Evolutionary conservation across 768 basidiomycete species (phyloP), one percentile per base, ranked within the genome.

Genomic region (Mycena vitilis): DNA sequence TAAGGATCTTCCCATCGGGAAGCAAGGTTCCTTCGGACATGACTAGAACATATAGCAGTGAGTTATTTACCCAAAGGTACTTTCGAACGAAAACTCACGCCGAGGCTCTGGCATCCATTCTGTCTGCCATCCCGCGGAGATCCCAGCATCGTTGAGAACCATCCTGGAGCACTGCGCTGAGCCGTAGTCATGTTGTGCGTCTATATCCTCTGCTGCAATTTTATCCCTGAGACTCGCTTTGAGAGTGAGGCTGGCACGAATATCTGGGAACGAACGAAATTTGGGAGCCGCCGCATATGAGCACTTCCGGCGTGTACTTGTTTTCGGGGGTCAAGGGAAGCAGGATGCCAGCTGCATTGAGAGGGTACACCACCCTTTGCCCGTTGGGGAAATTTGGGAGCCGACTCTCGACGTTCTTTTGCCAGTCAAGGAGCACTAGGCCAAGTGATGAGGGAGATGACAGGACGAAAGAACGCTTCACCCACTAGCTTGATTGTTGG

Each of bases 231-330:
- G 38, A 51, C 36, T 20, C 20, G 45, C 4, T 22, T 51, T 16
- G 10, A 51, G 22, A 63, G 9, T 2, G 30, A 15, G 12, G 11
- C 13, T 20, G 15, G 8, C 16, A 34, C 5, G 8, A n/a, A 2
- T 34, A 22, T 11, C 54, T 16, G 15, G 10, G 5, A 34, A 63
- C 66, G 40, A 6, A 68, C 66, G 71, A 63, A 22, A 74, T 73
- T 9, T 70, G 69, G 15, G 77, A 73, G 15, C 78, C 78, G 45
- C 78, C 78, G 60, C 78, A 79, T 49, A 78, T 68, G 8, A 79
- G 44, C 8, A 78, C 59, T 25, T 74, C 75, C 2, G 78, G 72
- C 15, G 76, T 77, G 53, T 75, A 80, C 22, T 71, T 68, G 64
- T 78, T 78, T 23, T 75, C 73, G 6, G 76, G 73, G 20, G 76